Conservation (phyloP, 2,329 filamentous ascomycete species). For the Trichoderma asperellum region DNA sequence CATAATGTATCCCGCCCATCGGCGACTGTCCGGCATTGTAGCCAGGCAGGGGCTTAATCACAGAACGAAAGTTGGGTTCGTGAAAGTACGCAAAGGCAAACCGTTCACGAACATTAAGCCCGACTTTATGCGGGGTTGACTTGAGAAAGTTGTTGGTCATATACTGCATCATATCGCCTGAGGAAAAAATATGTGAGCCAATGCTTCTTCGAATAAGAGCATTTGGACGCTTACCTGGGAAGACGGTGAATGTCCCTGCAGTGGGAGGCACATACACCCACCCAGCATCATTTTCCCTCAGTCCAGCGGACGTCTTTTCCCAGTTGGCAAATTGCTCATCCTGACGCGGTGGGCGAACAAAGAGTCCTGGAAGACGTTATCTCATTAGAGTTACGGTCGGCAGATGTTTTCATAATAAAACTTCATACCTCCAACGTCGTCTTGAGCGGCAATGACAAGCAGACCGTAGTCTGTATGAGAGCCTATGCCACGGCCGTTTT, state of each 20-base stretch:
- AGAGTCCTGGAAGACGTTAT: conserved; percentile 42
- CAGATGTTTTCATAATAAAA: too few species aligned
- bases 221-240: conserved; percentile 45
- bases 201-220: background rate
- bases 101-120: conserved; percentile 52
- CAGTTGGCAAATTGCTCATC: conserved; percentile 51
- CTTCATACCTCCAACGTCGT: conserved; percentile 51
- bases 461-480: conserved; percentile 57
- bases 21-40: conserved; percentile 41
- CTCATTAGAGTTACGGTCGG: background rate
- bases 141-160: conserved; percentile 51
- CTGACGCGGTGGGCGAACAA: conserved; percentile 49
- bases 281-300: conserved; percentile 49
- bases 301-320: conserved; percentile 49
- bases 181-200: background rate
- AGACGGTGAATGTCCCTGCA: conserved; percentile 52
- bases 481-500: conserved; percentile 54
- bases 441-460: conserved; percentile 55
- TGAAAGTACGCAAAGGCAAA: conserved; percentile 57
- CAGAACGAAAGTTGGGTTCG: conserved; percentile 53
- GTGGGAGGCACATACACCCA: conserved; percentile 55
- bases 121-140: conserved; percentile 56
- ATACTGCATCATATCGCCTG: conserved; percentile 58
- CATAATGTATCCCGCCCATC: conserved; percentile 52
- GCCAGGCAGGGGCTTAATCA: conserved; percentile 48